Conservation (phyloP, 2,329 filamentous ascomycete genomes). For the Ophiostoma angusticollis region DNA sequence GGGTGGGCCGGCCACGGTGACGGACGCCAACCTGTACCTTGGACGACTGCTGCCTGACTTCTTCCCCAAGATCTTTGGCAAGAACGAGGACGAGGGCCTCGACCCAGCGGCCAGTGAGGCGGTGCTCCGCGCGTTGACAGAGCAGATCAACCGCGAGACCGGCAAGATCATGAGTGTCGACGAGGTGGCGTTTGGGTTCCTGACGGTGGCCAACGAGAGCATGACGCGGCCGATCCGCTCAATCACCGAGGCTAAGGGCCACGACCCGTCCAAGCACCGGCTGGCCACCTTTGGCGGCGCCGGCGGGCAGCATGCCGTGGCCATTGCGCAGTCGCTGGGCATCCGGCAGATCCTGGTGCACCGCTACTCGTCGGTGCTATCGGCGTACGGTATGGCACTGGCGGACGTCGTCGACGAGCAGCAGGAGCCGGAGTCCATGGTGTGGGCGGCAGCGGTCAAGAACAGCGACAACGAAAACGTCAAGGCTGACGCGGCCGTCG, state of each 20-base stretch:
- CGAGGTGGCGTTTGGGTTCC: slow-evolving; percentile 78
- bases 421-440: slow-evolving; percentile 59
- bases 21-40: slow-evolving; percentile 78
- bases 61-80: slow-evolving; percentile 91
- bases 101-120: slow-evolving; percentile 64
- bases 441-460: slow-evolving; percentile 33
- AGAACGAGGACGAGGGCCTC: slow-evolving; percentile 70
- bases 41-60: slow-evolving; percentile 78
- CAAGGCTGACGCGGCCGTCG: slow-evolving; percentile 26
- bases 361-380: slow-evolving; percentile 76
- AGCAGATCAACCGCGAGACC: slow-evolving; percentile 65
- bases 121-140: slow-evolving; percentile 61
- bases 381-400: slow-evolving; percentile 84
- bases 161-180: slow-evolving; percentile 61
- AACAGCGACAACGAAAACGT: slow-evolving; percentile 36
- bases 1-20: slow-evolving; percentile 80
- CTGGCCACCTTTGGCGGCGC: slow-evolving; percentile 87
- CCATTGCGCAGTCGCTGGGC: slow-evolving; percentile 72
- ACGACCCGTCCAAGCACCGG: slow-evolving; percentile 82
- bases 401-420: slow-evolving; percentile 88
- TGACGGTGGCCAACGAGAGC: slow-evolving; percentile 80
- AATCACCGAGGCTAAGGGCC: slow-evolving; percentile 82
- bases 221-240: slow-evolving; percentile 87
- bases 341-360: slow-evolving; percentile 79
- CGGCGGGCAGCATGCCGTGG: slow-evolving; percentile 84